These are phyloP conservation scores for Saturnispora halmiae DNA, from an alignment of 805 yeast species.

Conservation along the genomic window DNA sequence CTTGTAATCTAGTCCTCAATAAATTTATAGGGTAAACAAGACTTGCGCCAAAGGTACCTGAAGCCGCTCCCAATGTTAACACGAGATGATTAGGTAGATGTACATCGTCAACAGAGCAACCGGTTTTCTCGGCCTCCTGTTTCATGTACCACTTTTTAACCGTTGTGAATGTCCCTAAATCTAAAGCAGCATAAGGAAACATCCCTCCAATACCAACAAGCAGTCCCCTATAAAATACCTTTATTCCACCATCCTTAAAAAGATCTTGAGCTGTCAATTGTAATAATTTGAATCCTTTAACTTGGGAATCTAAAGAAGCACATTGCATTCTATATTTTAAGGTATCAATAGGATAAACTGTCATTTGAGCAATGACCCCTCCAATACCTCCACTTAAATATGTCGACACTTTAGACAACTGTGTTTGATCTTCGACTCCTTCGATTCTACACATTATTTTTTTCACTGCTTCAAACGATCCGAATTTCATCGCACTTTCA, in stretches of 20 bases:
- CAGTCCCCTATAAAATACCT: slow-evolving; percentile 78
- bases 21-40: slow-evolving; percentile 90
- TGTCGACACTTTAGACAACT: slow-evolving; percentile 68
- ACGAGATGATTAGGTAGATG: slow-evolving; percentile 71
- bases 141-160: slow-evolving; percentile 68
- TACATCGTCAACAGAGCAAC: slow-evolving; percentile 55
- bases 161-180: slow-evolving; percentile 85
- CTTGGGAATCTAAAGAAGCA: slow-evolving; percentile 60
- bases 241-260: slow-evolving; percentile 71
- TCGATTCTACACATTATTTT: slow-evolving; percentile 62
- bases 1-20: slow-evolving; percentile 88
- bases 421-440: slow-evolving; percentile 61
- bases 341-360: slow-evolving; percentile 94
- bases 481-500: slow-evolving; percentile 95
- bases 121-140: slow-evolving; percentile 46
- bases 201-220: slow-evolving; percentile 90
- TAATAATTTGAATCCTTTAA: slow-evolving; percentile 55
- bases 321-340: slow-evolving; percentile 90
- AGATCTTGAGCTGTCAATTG: slow-evolving; percentile 63
- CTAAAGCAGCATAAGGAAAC: slow-evolving; percentile 95
- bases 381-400: slow-evolving; percentile 94
- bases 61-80: slow-evolving; percentile 84
- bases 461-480: slow-evolving; percentile 86
- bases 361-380: slow-evolving; percentile 86
- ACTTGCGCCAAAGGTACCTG: slow-evolving; percentile 94